Evolutionary conservation across 202 grass and related monocot species (phyloP).

Genomic region (Panicum hallii): DNA sequence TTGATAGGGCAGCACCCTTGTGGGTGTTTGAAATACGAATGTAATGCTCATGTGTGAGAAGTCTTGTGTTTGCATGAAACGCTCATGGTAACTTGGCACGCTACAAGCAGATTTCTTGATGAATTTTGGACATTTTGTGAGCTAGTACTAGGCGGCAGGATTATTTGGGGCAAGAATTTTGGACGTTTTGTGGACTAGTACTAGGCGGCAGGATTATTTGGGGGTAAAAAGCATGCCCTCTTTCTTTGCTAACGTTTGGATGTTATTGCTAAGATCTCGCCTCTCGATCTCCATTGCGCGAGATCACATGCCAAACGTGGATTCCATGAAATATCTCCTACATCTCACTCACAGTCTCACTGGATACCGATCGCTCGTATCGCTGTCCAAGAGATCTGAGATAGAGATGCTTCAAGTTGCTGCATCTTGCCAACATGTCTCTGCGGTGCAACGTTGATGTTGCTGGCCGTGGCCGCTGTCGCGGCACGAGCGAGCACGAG

Average conservation of each 20-base stretch:
- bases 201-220: neutral
- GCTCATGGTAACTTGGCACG: neutral
- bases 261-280: neutral
- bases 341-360: too few species aligned
- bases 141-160: neutral
- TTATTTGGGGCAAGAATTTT: neutral
- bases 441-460: neutral
- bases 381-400: neutral
- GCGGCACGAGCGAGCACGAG: neutral
- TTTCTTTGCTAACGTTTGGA: neutral
- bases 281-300: neutral
- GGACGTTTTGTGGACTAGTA: neutral
- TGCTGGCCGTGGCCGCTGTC: neutral
- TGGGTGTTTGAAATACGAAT: neutral
- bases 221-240: neutral
- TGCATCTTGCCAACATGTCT: neutral
- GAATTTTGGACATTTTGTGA: neutral
- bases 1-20: conserved; percentile 25
- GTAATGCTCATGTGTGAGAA: neutral
- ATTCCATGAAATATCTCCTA: neutral
- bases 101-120: neutral
- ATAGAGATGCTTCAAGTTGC: neutral
- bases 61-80: neutral
- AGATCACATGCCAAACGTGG: neutral
- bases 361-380: neutral